Percentiles rank a stretch among this genome's conserved stretches.
Evolutionary conservation across 768 basidiomycete species (phyloP).

Genomic region (Ramaria rubella): DNA sequence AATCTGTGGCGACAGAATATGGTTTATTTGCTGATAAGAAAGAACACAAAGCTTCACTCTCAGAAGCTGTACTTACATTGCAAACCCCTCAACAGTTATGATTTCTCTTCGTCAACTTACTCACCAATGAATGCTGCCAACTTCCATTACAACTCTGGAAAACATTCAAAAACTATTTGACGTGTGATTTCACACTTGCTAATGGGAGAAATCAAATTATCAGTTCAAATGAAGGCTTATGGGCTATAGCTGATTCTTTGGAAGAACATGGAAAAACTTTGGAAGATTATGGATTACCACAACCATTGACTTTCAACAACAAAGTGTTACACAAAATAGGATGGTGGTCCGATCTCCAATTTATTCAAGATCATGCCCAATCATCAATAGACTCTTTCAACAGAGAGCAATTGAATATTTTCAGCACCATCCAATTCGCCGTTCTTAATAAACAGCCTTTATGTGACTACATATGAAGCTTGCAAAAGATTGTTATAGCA

Average conservation of each 20-base stretch:
- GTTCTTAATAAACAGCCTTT: too few relatives aligned
- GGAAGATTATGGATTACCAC: conserved; percentile 24
- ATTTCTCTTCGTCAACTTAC: conserved; percentile 27
- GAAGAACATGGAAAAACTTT: conserved; percentile 24
- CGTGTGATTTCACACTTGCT: conserved; percentile 18
- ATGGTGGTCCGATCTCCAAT: conserved; percentile 21
- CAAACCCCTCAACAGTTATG: conserved; percentile 28
- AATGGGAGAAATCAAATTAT: conserved; percentile 14
- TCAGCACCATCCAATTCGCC: too few relatives aligned
- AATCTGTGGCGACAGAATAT: conserved; percentile 20
- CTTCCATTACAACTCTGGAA: conserved; percentile 24
- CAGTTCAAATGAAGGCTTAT: conserved; percentile 19
- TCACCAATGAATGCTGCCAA: conserved; percentile 28
- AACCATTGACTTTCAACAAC: conserved; percentile 18
- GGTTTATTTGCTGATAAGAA: conserved; percentile 22
- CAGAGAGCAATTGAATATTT: too few relatives aligned
- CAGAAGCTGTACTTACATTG: conserved; percentile 28
- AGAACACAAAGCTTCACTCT: conserved; percentile 25
- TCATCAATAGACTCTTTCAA: conserved; percentile 6
- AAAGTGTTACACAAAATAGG: conserved; percentile 24
- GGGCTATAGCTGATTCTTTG: conserved; percentile 18
- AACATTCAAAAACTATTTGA: conserved; percentile 18
- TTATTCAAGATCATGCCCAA: too few relatives aligned
- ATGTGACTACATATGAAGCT: conserved; percentile 23
- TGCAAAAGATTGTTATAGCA: conserved; percentile 27